Conservation (phyloP, 768 basidiomycete species). For the Pleurotus pulmonarius region DNA sequence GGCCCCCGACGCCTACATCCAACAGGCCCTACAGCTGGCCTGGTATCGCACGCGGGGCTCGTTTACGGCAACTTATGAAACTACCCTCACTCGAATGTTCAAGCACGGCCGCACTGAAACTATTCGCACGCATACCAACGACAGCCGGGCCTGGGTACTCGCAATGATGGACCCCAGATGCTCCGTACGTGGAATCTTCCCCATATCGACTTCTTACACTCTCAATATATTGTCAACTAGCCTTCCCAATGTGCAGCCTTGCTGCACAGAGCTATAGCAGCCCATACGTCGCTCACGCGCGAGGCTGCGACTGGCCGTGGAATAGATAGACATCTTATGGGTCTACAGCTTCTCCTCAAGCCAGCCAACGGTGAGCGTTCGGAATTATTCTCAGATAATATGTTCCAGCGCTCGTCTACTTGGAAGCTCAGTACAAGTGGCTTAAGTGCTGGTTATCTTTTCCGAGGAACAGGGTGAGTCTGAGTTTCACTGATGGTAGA, state of each 20-base stretch:
- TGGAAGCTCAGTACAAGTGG: constrained; percentile 94
- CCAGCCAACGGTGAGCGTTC: constrained; percentile 51
- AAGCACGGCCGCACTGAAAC: constrained; percentile 88
- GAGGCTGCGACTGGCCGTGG: constrained; percentile 80
- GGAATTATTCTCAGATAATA: constrained; percentile 69
- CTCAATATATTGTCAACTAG: constrained; percentile 21
- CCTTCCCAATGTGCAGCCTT: constrained; percentile 35
- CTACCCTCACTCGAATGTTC: constrained; percentile 84
- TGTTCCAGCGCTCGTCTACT: constrained; percentile 69
- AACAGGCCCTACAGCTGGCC: constrained; percentile 89
- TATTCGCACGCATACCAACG: constrained; percentile 68
- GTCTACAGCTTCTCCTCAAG: constrained; percentile 64
- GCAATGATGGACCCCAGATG: constrained; percentile 57
- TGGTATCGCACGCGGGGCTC: constrained; percentile 77
- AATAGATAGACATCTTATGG: constrained; percentile 89
- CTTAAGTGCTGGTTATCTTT: constrained; percentile 78
- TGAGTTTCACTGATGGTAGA: neutral
- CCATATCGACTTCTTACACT: neutral
- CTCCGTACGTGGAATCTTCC: constrained; percentile 33
- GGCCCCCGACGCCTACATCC: constrained; percentile 81
- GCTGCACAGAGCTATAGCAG: constrained; percentile 64
- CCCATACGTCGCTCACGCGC: constrained; percentile 69
- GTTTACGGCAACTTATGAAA: constrained; percentile 92
- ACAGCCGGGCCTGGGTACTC: constrained; percentile 75
- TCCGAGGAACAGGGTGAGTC: constrained; percentile 81